These are phyloP conservation scores for Acanthamoeba quina DNA, from an alignment of 208 protist species.

Conservation along the genomic window DNA sequence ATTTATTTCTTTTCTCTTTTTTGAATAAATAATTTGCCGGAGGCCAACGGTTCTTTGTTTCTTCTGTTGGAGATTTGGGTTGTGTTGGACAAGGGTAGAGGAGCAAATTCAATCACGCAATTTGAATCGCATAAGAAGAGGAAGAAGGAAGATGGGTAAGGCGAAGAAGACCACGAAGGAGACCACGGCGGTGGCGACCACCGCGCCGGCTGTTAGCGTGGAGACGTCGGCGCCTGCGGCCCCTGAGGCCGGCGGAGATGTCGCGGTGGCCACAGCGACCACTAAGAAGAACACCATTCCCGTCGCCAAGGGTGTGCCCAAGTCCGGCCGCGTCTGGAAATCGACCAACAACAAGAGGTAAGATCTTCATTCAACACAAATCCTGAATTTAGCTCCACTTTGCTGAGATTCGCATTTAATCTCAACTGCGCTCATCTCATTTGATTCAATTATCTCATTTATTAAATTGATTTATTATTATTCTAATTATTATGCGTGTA, in stretches of 20 bases:
- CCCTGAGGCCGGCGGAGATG: not conserved
- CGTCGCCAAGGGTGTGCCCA: conserved; percentile 32
- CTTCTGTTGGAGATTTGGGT: not conserved
- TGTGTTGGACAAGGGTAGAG: not conserved
- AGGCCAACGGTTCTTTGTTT: no score
- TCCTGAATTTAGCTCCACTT: not conserved
- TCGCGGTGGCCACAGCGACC: not conserved
- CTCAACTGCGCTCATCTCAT: no score
- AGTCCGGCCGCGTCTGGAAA: conserved; percentile 36
- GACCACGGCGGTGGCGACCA: not conserved
- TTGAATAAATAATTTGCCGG: no score
- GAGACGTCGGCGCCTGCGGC: not conserved
- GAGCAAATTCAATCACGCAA: not conserved
- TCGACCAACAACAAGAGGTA: not conserved
- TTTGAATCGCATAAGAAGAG: not conserved
- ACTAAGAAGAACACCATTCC: conserved; percentile 47
- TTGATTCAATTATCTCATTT: not conserved
- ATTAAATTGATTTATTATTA: not conserved
- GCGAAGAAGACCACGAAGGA: not conserved
- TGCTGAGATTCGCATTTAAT: not conserved
- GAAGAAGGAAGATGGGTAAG: not conserved
- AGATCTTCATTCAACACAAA: not conserved
- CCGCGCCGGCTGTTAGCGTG: not conserved
- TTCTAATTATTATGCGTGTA: no score
- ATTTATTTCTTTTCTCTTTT: no score